These are phyloP conservation scores for Thelonectria blattea DNA, from an alignment of 2,329 filamentous ascomycete genomes.

Conservation along the genomic window DNA sequence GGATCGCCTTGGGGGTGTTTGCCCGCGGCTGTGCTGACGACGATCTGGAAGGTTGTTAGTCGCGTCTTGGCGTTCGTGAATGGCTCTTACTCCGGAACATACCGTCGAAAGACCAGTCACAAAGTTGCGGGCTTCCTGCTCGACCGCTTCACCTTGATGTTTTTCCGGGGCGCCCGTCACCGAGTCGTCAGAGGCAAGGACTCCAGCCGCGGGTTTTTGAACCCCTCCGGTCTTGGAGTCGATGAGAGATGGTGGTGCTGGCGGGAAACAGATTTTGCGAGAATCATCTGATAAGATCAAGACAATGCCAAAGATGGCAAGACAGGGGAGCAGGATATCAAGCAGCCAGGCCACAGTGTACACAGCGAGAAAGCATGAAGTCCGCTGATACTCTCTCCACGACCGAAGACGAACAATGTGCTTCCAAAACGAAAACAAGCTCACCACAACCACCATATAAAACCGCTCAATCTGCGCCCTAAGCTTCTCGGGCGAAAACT, in stretches of 20 bases:
- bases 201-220: constrained; percentile 77
- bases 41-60: constrained; percentile 61
- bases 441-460: constrained; percentile 79
- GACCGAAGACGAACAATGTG: constrained; percentile 79
- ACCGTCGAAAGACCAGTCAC: constrained; percentile 68
- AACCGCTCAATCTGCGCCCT: constrained; percentile 78
- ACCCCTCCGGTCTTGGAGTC: constrained; percentile 72
- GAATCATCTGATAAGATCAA: constrained; percentile 70
- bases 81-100: constrained; percentile 40
- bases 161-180: constrained; percentile 84
- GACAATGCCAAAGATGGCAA: constrained; percentile 64
- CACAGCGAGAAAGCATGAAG: constrained; percentile 64
- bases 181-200: constrained; percentile 77
- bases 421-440: constrained; percentile 70
- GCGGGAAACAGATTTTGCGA: constrained; percentile 72
- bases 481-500: constrained; percentile 85
- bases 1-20: constrained; percentile 75
- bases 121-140: constrained; percentile 82
- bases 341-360: constrained; percentile 72
- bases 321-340: constrained; percentile 70
- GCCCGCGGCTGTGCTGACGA: constrained; percentile 76
- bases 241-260: constrained; percentile 77
- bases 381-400: constrained; percentile 76
- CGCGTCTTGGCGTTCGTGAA: not conserved
- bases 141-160: constrained; percentile 81